Evolutionary conservation across 1,284 basidiomycete genomes (phyloP).

Genomic region (Baeospora myosura): DNA sequence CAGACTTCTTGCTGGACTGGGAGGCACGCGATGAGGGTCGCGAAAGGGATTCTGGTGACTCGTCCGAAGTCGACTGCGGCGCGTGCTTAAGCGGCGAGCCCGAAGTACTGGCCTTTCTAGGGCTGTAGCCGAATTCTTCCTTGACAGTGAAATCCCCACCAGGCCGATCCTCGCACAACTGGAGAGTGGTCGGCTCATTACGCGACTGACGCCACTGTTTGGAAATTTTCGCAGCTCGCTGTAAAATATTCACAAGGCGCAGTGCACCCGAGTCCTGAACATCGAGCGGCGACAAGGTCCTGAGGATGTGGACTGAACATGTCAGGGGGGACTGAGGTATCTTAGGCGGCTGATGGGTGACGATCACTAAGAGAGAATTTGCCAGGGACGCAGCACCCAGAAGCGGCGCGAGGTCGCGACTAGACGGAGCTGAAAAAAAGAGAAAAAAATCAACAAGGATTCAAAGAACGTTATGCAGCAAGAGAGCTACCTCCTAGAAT

Average conservation of each 20-base stretch:
- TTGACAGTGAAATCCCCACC: slow-evolving; percentile 6
- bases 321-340: not conserved
- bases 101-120: not conserved
- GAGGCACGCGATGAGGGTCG: not conserved
- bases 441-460: not conserved
- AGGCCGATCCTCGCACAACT: slow-evolving; percentile 2
- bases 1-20: not conserved
- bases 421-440: slow-evolving; percentile 1
- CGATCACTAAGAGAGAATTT: slow-evolving; percentile 4
- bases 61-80: not conserved
- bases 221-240: slow-evolving; percentile 2
- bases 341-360: slow-evolving; percentile 4
- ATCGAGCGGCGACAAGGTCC: slow-evolving; percentile 3
- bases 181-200: not conserved
- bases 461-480: not conserved
- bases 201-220: slow-evolving; percentile 1
- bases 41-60: not conserved
- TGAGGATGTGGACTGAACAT: slow-evolving; percentile 5
- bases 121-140: slow-evolving; percentile 1
- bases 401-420: not conserved
- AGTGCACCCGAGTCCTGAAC: slow-evolving; percentile 4
- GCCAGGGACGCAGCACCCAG: not conserved
- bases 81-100: not conserved
- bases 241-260: slow-evolving; percentile 1
- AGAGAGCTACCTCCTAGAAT: slow-evolving; percentile 5